Conservation (phyloP, 257 asterid genomes). For the Solanum ossicruentum region DNA sequence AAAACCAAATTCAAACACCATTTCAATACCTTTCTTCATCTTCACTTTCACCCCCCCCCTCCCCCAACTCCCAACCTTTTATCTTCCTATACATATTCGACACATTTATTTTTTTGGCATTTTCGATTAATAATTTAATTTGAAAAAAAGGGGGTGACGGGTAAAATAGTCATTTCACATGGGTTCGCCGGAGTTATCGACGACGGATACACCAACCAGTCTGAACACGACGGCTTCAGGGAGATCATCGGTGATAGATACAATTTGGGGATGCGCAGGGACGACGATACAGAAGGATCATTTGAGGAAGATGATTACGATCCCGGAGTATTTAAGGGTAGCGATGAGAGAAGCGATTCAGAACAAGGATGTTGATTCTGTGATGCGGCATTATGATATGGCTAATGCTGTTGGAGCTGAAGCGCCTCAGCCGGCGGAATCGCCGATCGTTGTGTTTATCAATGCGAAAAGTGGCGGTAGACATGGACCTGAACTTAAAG, state of each 20-base stretch:
- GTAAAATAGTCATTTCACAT: not conserved
- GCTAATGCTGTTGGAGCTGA: constrained; percentile 27
- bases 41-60: not conserved
- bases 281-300: constrained; percentile 52
- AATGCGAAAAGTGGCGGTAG: constrained; percentile 91
- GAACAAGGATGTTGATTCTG: constrained; percentile 36
- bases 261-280: constrained; percentile 69
- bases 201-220: not conserved
- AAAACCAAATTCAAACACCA: not conserved
- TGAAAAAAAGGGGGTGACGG: not conserved
- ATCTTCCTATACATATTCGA: not conserved
- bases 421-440: constrained; percentile 33
- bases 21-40: not conserved
- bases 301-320: constrained; percentile 44
- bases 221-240: not conserved
- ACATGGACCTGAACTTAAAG: constrained; percentile 85
- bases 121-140: not conserved
- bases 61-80: not conserved
- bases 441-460: constrained; percentile 69
- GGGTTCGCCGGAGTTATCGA: constrained; percentile 21
- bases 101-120: not conserved
- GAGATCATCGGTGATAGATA: constrained; percentile 39
- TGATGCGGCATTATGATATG: constrained; percentile 18
- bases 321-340: constrained; percentile 67
- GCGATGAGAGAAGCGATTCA: constrained; percentile 66